phyloP scores from a whole-genome alignment of 2,329 filamentous ascomycete species.

The Talaromyces sp. region DNA sequence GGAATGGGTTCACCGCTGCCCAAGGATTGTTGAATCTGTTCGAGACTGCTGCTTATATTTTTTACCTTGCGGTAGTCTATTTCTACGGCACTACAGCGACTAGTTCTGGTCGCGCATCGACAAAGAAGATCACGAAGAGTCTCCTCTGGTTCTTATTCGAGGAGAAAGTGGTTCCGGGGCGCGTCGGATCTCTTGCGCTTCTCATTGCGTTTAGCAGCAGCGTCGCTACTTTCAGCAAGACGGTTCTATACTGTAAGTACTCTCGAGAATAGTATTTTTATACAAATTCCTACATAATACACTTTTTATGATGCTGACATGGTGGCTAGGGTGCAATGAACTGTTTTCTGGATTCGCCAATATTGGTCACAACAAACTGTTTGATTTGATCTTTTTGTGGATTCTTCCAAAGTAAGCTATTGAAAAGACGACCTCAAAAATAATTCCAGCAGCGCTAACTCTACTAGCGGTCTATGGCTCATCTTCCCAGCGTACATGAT shows the following conservation, averaged over 20 bases:
- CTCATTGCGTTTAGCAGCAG: conserved; percentile 58
- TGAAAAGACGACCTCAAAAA: neutral
- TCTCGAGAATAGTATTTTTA: neutral
- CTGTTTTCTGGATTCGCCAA: conserved; percentile 59
- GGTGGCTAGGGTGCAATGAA: conserved; percentile 54
- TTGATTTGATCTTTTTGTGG: conserved; percentile 57
- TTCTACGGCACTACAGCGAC: conserved; percentile 37
- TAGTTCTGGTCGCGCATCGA: conserved; percentile 22
- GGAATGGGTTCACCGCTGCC: conserved; percentile 73
- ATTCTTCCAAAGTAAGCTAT: conserved; percentile 63
- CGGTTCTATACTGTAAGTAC: conserved; percentile 61
- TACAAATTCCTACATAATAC: no score
- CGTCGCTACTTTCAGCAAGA: conserved; percentile 66
- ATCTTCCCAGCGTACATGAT: conserved; percentile 61
- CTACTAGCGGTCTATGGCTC: conserved; percentile 59
- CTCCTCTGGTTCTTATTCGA: conserved; percentile 46
- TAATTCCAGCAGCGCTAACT: neutral
- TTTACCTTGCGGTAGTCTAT: conserved; percentile 58
- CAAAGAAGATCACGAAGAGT: conserved; percentile 31
- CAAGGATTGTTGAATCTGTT: conserved; percentile 67
- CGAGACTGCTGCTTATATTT: conserved; percentile 64
- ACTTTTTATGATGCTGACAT: neutral
- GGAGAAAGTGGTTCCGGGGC: conserved; percentile 52
- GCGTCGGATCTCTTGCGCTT: conserved; percentile 53
- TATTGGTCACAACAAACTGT: conserved; percentile 59